Base-by-base conservation (phyloP, 495 filamentous ascomycete genomes). In the Schizothecium vesticola region DNA sequence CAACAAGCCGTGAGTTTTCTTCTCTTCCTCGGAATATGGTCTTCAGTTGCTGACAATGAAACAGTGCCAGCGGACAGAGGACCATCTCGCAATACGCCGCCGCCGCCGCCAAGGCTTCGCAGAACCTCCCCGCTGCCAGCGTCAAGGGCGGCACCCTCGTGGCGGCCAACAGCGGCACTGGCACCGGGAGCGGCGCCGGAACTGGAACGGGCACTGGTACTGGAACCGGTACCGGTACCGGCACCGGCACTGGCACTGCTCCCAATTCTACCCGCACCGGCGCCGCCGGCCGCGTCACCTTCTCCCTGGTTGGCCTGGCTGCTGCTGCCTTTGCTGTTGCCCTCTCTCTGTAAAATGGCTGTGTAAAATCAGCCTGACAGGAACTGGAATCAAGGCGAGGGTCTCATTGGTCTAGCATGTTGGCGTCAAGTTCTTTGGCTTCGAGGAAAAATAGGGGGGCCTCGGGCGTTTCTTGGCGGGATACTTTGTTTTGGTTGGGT, bases 1-100 rank as follows among this genome's bases (percentile, higher is more conserved):
- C 6, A 74, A 74, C 28, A 68, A 70, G 65, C 31, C 28, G 59
- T 62, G 29, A 66, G 65, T 66, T 24, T 60, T 56, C n/a, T 29
- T n/a, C 43, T 63, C 13, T 21, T 3, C 13, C 29, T 3, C 2
- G 0, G 33, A 57, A 29, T 26, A 16, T 23, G 7, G 3, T 21
- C 3, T 21, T 57, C 8, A n/a, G 13, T 23, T 16, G n/a, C 57
- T 56, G 16, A 56, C 24, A 12, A 31, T 43, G 9, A 3, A 23
- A 3, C 64, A 66, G 65, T 25, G 26, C 65, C 28, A 66, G 43
- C 57, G 57, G 57, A 12, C 11, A 11, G 1, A 23, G 57, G n/a
- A 66, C 65, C 23, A 59, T 66, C 57, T 2, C 21, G 29, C 19
- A 31, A 22, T 61, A 66, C 56, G 24, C 65, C 31, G 21, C 21